Conservation (phyloP, 129 eudicot genomes). For the Escallonia rubra region DNA sequence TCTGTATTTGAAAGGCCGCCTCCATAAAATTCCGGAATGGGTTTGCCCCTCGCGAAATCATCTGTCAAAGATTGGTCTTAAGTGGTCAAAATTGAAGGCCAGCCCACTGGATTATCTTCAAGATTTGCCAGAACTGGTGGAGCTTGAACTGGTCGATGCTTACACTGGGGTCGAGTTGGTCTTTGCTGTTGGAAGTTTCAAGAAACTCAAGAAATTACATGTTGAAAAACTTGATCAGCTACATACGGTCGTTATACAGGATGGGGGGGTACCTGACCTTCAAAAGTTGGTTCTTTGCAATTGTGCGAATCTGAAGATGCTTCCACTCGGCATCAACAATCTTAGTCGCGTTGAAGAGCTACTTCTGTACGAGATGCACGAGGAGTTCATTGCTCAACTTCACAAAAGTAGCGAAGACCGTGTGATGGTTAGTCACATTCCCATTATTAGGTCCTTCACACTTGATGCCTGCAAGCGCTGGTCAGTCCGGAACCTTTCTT, state of each 20-base stretch:
- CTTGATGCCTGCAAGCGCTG: neutral
- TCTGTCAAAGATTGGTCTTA: slow-evolving; percentile 12
- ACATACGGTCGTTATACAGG: neutral
- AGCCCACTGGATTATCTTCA: slow-evolving; percentile 18
- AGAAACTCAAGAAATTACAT: slow-evolving; percentile 13
- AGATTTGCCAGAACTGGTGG: slow-evolving; percentile 18
- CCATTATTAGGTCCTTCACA: slow-evolving; percentile 1
- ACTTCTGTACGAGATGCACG: slow-evolving; percentile 14
- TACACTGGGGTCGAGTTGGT: slow-evolving; percentile 11
- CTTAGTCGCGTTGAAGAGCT: slow-evolving; percentile 14
- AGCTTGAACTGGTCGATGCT: slow-evolving; percentile 18
- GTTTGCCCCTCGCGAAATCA: slow-evolving; percentile 2
- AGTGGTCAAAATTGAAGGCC: slow-evolving; percentile 12
- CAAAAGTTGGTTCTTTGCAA: slow-evolving; percentile 6
- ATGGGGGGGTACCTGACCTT: slow-evolving; percentile 22
- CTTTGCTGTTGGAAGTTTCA: slow-evolving; percentile 16
- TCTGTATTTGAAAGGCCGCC: slow-evolving; percentile 17
- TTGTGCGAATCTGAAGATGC: slow-evolving; percentile 10
- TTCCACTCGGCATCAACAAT: slow-evolving; percentile 9
- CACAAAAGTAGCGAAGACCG: neutral
- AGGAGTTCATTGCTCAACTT: slow-evolving; percentile 14
- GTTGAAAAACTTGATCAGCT: slow-evolving; percentile 13
- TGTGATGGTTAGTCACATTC: slow-evolving; percentile 6
- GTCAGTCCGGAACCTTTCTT: slow-evolving; percentile 12
- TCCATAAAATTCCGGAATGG: slow-evolving; percentile 14